Evolutionary conservation across 2,329 filamentous ascomycete genomes (phyloP), one percentile per base, ranked within the genome.

Genomic region (Cladosporium colombiae): DNA sequence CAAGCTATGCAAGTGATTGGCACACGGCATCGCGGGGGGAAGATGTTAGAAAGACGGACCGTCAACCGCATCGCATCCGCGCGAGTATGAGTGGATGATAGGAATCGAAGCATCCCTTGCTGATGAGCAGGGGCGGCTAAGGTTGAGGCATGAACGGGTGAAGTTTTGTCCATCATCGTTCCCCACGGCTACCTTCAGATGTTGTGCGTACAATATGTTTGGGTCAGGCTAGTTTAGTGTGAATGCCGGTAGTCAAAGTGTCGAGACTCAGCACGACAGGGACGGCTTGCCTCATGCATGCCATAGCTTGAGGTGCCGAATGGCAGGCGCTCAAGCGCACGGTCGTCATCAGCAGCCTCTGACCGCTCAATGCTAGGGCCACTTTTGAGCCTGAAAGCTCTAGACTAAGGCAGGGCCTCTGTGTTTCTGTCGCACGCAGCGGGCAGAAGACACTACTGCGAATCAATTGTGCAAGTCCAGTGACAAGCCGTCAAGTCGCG

Each of bases 351-450:
- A 46, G 5, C n/a, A 13, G 40, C 40, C 56, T 23, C 37, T 52
- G 50, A 63, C 61, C 61, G 61, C 61, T 46, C 23, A 18, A 52
- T 62, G 59, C 59, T 53, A 62, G 44, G 59, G 35, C 59, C 44
- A 44, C 33, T 63, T 29, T 56, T 46, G 50, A 46, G 25, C 35
- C 25, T 40, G 23, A 46, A 31, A 44, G 25, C 35, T 37, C 33
- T 40, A 50, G 46, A 50, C 49, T 62, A 53, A 53, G 49, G 60
- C 46, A 62, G 60, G 49, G 46, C 60, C 29, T 27, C n/a, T 35
- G 50, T 44, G 60, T 33, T 33, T 50, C 50, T 23, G 49, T 62
- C 31, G 49, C 23, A 62, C 60, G 13, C 49, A 62, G 25, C 49
- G 49, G 25, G 5, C 35, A 53, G 59, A 63, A 56, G 25, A 21